Evolutionary conservation across 1,139 yeast genomes (phyloP), one percentile per base, ranked within the genome.

Genomic region (Scheffersomyces titani): DNA sequence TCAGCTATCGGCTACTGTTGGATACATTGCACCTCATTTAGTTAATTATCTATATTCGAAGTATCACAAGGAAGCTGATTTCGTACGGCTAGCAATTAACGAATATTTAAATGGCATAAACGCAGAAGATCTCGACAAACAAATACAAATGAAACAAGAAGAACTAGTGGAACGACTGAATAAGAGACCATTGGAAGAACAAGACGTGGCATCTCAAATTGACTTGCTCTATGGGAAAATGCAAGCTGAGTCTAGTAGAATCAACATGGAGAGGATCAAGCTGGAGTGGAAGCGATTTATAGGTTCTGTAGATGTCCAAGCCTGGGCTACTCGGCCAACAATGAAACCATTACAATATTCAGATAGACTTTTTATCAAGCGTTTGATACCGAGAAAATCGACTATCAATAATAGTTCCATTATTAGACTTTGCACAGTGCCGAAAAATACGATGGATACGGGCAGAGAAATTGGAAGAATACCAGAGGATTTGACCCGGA

Each of bases 291-390:
- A 61, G 40, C 65, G 72, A 49, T 88, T 79, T 64, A 77, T 92
- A 22, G 98, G 98, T 0, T 80, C 92, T 0, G 65, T 91, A 30
- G 88, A 87, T 59, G 85, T 89, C 0, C 87, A 85, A 54, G 93
- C 92, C 1, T 89, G 93, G 90, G 92, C 96, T 9, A 91, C 97
- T 0, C 75, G 97, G 52, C 91, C 96, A 0, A 88, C 90, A 0
- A 64, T 79, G 49, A 76, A 75, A 51, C 81, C 87, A 0, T 72
- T 88, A 6, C 67, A 77, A 54, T 84, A 82, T 66, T 82, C 84
- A 19, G 84, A 89, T 47, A 70, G 65, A 24, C 68, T 88, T 51
- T 68, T 73, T 5, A 66, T 89, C 13, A 74, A 63, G 54, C 66
- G 74, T 51, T 63, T 69, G 49, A 70, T 60, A 20, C 78, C 83